Evolutionary conservation across 2,329 filamentous ascomycete genomes (phyloP).

Genomic region (Diaporthe ilicicola): DNA sequence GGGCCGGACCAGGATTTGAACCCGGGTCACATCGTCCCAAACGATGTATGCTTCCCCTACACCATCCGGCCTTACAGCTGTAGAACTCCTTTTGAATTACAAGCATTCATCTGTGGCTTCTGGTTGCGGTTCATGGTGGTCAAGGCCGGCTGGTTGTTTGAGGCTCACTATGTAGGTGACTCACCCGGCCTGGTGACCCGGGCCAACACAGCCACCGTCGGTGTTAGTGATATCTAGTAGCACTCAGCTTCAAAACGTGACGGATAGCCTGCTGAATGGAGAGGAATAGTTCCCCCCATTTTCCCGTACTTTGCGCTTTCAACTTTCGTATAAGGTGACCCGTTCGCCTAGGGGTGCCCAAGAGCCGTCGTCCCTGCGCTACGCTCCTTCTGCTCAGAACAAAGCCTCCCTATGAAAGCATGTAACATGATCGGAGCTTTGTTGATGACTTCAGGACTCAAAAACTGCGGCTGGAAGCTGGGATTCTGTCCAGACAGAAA

Average conservation of each 20-base stretch:
- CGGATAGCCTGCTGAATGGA: too few species aligned
- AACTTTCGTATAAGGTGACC: not conserved
- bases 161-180: not conserved
- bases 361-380: too few species aligned
- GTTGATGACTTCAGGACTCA: not conserved
- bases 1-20: conserved; percentile 19
- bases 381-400: not conserved
- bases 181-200: not conserved
- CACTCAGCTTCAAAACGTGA: not conserved
- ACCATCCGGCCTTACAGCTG: conserved; percentile 6
- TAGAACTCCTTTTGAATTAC: not conserved
- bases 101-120: not conserved
- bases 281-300: too few species aligned
- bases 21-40: conserved; percentile 24
- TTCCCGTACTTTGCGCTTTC: not conserved
- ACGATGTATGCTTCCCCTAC: conserved; percentile 19
- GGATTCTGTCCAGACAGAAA: not conserved
- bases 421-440: not conserved
- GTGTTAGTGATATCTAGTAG: not conserved
- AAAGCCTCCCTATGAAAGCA: not conserved
- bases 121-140: not conserved
- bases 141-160: not conserved
- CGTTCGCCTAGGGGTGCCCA: too few species aligned
- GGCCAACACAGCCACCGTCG: not conserved
- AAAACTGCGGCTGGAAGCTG: too few species aligned